Evolutionary conservation across 1,284 basidiomycete genomes (phyloP), one percentile per base, ranked within the genome.

Genomic region (Meira miltonrushii): DNA sequence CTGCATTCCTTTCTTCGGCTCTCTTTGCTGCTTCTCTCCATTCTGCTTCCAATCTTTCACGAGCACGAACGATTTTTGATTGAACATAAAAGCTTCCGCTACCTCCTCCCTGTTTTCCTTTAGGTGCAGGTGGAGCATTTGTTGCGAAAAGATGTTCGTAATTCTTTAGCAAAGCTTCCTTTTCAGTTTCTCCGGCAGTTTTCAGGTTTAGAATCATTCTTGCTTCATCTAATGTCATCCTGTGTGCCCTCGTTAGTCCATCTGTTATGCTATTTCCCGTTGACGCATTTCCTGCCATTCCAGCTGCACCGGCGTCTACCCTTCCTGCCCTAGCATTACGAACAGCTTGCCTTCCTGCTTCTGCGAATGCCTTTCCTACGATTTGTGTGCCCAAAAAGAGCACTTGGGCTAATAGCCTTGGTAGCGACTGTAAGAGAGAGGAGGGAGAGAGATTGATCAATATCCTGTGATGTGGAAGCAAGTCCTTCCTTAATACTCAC

Each of bases 151-250:
- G 82, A 74, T 89, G 87, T 69, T 97, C 91, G 75, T 96, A 97
- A 75, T 88, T 86, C 91, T 96, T 54, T 23, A 54, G 25, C 38
- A 54, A 28, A 4, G 15, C 57, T 56, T 58, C 67, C 38, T 61
- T 61, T 40, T 49, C 64, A 11, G 48, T 38, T 15, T 19, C 39
- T 15, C n/a, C 28, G n/a, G 49, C 39, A 25, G 50, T 44, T 38
- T 57, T 53, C 44, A 87, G 82, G 78, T 99, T 97, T 68, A 99
- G 81, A 75, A 99, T 93, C 62, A 96, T 81, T 70, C 88, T 87
- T 23, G 95, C 95, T 81, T 98, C 95, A 68, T 98, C 94, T 66
- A 95, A 75, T 21, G 91, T 92, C 93, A 99, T 95, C 48, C 88
- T 85, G 74, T 93, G 87, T 67, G 89, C 85, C 62, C 88, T 83